Evolutionary conservation across 352 stramenopile genomes (phyloP), one percentile per base, ranked within the genome.

Genomic region (Plasmopara muralis): DNA sequence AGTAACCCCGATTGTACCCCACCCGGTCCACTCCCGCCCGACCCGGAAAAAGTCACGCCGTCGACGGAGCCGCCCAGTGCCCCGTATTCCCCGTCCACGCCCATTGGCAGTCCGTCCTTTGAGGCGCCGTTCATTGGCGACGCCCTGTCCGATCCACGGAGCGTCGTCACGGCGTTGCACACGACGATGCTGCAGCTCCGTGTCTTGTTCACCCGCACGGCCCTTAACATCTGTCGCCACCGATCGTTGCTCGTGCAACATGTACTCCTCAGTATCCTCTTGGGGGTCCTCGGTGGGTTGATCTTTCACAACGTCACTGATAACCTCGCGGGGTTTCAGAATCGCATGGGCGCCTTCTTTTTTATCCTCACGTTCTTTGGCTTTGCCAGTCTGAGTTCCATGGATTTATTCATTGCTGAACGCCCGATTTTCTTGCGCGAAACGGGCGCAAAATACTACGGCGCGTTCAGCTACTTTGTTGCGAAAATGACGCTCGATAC

Each of bases 301-400:
- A 89, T 90, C 52, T 93, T 93, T 61, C 84, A 86, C 46, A 67
- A 88, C 50, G 78, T 93, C 43, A 83, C 80, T 28, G 83, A 87
- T 45, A 79, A 93, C 41, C 69, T 93, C 14, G 82, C 82, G 31
- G 82, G 82, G 1, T 93, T 93, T 57, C 82, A 90, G 51, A 93
- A 93, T 50, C 79, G 82, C 50, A 90, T 75, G 45, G 82, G 79
- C 31, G 79, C 82, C 15, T 93, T 93, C 50, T 88, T 84, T 68
- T 93, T 93, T 47, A 85, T 88, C 42, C 60, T 93, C 52, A 93
- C 79, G 12, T 90, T 93, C 46, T 93, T 93, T 45, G 82, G 77
- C 25, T 93, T 93, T 56, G 74, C 77, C 0, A 89, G 74, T 45
- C 77, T 93, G 66, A 90, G 82, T 53, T 90, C 79, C 0, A 93